These are phyloP conservation scores for Metahyphopichia silvanorum DNA, from an alignment of 805 yeast species.

Conservation along the genomic window DNA sequence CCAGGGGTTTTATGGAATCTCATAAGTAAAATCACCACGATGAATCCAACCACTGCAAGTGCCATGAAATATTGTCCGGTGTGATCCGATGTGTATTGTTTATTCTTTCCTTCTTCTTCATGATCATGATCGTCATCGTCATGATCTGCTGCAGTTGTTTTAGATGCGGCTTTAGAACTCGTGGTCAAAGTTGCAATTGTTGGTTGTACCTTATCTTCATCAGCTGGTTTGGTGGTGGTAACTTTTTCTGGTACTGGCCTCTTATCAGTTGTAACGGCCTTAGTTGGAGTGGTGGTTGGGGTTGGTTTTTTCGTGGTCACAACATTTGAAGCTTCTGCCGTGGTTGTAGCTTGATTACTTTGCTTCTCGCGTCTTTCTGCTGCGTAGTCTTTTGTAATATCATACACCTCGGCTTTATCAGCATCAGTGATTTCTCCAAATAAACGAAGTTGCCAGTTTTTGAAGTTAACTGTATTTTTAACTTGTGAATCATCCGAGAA, in stretches of 20 bases:
- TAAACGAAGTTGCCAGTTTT: conserved; percentile 71
- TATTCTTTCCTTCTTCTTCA: conserved; percentile 36
- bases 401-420: conserved; percentile 54
- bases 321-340: conserved; percentile 7
- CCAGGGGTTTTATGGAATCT: conserved; percentile 41
- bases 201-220: conserved; percentile 2
- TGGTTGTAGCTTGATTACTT: conserved; percentile 3
- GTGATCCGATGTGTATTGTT: conserved; percentile 37
- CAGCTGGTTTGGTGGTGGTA: neutral
- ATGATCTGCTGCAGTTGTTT: neutral
- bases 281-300: conserved; percentile 4
- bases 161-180: conserved; percentile 2
- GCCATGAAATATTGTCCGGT: conserved; percentile 62
- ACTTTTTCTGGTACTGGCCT: conserved; percentile 4
- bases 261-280: conserved; percentile 9
- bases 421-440: conserved; percentile 80
- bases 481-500: conserved; percentile 28
- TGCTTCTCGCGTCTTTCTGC: conserved; percentile 28
- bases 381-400: conserved; percentile 48
- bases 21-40: conserved; percentile 44
- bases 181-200: conserved; percentile 3
- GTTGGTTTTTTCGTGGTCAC: too few relatives aligned
- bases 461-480: conserved; percentile 37
- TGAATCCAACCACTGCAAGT: conserved; percentile 57
- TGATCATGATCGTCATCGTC: conserved; percentile 7